Base-by-base conservation (phyloP, 768 basidiomycete species). In the Tricholomella constricta region DNA sequence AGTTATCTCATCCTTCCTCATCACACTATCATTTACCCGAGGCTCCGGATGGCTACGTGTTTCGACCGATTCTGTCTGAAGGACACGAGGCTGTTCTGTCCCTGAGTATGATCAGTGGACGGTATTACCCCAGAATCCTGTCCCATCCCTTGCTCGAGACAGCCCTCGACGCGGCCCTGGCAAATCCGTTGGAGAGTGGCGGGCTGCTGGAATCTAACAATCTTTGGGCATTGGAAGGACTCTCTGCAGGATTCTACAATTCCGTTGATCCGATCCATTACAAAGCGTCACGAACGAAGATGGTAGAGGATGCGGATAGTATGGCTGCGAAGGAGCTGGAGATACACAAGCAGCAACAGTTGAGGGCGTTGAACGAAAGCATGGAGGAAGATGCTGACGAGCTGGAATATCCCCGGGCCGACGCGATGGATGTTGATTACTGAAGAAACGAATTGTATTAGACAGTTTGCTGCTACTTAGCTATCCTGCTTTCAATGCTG, bases 91-190 rank as follows among this genome's bases (percentile, higher is more conserved):
- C 79, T 14, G 79, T 88, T 17, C 57, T 91, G n/a, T 83, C 83
- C 2, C 74, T 92, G 36, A 80, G 83, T 31, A 72, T 91, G 42
- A 76, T 94, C 55, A 83, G 83, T 27, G 92, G 92, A 27, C 78
- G 92, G 50, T 94, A 94, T 65, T 94, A 94, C 64, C 88, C 91
- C 4, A 72, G 77, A 6, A 74, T 94, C 31, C 75, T 91, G 20
- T 63, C 72, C 19, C 88, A 91, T 62, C 88, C 88, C 1, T 72
- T 85, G 31, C 68, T 91, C 17, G 67, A 66, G 11, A 65, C 70
- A 4, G 60, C 59, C 19, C 62, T 88, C 3, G 61, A 70, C 26
- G 61, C 70, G 14, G 79, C 79, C 11, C 60, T 80, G 37, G 52
- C 65, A 31, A 61, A 65, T 10, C 55, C 71, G 17, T 19, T 59